A percentile compares a stretch with the other conserved stretches of the same genome.
Evolutionary conservation across 257 asterid genomes (phyloP).

Genomic region (Solanum etuberosum): DNA sequence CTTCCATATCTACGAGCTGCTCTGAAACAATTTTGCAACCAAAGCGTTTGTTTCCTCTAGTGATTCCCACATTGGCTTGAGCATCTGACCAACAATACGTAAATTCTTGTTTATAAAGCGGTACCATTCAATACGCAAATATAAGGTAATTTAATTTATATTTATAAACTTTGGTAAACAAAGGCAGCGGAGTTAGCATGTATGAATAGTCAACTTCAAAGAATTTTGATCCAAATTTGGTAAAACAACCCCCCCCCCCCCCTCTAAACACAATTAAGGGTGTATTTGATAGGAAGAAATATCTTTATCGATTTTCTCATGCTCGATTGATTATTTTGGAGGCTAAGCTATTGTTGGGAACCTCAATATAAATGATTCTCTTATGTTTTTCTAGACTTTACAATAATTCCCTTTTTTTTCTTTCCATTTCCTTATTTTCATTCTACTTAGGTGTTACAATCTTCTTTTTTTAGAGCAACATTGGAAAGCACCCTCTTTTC

Average conservation of each 20-base stretch:
- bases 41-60: too few relatives aligned
- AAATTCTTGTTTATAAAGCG: too few relatives aligned
- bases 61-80: too few relatives aligned
- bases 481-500: accelerated
- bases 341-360: neutral
- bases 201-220: neutral
- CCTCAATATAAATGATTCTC: neutral
- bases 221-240: neutral
- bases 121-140: too few relatives aligned
- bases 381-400: too few relatives aligned
- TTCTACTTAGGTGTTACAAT: neutral
- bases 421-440: neutral
- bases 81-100: too few relatives aligned
- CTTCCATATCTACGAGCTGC: neutral
- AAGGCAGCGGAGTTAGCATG: neutral
- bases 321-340: neutral
- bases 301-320: neutral
- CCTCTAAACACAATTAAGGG: neutral
- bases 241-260: neutral
- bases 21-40: too few relatives aligned
- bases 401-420: neutral
- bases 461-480: accelerated
- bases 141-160: neutral
- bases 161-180: neutral
- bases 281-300: neutral